Percentiles rank a stretch among this genome's conserved stretches.
Evolutionary conservation across 2,329 filamentous ascomycete species (phyloP).

Genomic region (Chaetomium strumarium): DNA sequence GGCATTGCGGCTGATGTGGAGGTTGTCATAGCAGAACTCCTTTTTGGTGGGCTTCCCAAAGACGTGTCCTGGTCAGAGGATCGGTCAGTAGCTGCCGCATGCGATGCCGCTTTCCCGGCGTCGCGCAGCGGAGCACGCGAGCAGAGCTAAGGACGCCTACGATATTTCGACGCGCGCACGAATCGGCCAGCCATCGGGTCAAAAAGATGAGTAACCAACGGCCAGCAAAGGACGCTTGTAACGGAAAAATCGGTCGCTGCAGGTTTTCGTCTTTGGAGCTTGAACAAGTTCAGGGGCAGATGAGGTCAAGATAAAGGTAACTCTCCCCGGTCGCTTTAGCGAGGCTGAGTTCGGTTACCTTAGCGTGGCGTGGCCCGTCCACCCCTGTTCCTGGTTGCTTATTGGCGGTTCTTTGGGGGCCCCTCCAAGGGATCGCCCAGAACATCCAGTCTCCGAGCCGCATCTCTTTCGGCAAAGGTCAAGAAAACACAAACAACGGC

Average conservation of each 20-base stretch:
- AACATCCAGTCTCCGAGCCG: no score
- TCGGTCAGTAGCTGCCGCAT: constrained; percentile 27
- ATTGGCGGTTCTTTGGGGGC: constrained; percentile 4
- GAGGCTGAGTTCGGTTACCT: constrained; percentile 5
- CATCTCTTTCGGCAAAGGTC: no score
- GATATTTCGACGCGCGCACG: constrained; percentile 63
- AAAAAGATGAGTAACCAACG: constrained; percentile 1
- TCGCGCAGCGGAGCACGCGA: constrained; percentile 8
- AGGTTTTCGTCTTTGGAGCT: neutral
- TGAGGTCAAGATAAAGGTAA: neutral
- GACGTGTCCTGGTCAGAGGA: constrained; percentile 69
- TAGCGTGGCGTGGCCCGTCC: constrained; percentile 7
- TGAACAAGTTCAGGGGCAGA: constrained; percentile 2
- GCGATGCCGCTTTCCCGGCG: constrained; percentile 18
- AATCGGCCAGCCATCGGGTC: constrained; percentile 56
- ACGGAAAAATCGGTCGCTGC: neutral
- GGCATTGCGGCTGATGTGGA: constrained; percentile 94
- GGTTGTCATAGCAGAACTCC: constrained; percentile 97
- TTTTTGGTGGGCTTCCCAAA: constrained; percentile 94
- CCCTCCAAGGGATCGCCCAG: constrained; percentile 6
- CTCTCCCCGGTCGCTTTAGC: constrained; percentile 3
- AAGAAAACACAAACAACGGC: no score
- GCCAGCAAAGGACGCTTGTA: neutral
- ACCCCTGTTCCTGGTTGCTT: constrained; percentile 7
- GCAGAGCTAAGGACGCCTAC: constrained; percentile 38